These are phyloP conservation scores for Puccinia hordei DNA, from an alignment of 1,284 basidiomycete species.

Conservation along the genomic window DNA sequence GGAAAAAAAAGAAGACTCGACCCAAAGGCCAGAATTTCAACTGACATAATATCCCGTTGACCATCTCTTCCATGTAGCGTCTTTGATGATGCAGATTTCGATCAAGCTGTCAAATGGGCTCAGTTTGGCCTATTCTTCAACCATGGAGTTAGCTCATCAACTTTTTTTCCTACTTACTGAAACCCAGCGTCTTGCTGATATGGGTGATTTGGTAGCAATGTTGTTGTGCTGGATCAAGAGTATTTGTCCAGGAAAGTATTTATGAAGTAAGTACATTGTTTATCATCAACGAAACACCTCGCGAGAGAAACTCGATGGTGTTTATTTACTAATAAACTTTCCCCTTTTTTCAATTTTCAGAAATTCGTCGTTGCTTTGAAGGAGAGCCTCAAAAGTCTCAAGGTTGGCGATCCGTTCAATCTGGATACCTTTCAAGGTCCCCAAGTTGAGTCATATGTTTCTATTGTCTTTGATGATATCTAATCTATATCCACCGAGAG, in stretches of 20 bases:
- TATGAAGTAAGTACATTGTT: slow-evolving; percentile 50
- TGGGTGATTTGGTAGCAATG: slow-evolving; percentile 65
- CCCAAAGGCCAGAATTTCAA: neutral
- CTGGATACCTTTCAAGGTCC: slow-evolving; percentile 76
- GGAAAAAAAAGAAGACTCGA: neutral
- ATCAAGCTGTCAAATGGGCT: slow-evolving; percentile 78
- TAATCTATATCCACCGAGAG: neutral
- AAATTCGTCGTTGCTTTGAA: slow-evolving; percentile 68
- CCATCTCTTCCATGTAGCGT: slow-evolving; percentile 53
- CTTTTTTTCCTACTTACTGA: neutral
- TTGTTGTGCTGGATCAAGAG: slow-evolving; percentile 80
- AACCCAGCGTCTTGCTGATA: neutral
- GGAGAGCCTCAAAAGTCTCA: slow-evolving; percentile 64
- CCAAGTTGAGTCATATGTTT: slow-evolving; percentile 64
- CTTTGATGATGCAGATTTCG: slow-evolving; percentile 65
- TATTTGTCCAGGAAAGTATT: slow-evolving; percentile 75
- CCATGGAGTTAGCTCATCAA: slow-evolving; percentile 61
- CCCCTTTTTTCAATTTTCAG: slow-evolving; percentile 67
- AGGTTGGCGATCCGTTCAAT: slow-evolving; percentile 79
- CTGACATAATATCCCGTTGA: neutral
- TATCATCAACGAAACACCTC: neutral
- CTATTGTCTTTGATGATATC: neutral
- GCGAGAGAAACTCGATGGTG: neutral
- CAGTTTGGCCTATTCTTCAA: slow-evolving; percentile 71
- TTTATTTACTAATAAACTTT: slow-evolving; percentile 41